Evolutionary conservation across 441 rosid genomes (phyloP).

Genomic region (Cnidoscolus chayamansa): DNA sequence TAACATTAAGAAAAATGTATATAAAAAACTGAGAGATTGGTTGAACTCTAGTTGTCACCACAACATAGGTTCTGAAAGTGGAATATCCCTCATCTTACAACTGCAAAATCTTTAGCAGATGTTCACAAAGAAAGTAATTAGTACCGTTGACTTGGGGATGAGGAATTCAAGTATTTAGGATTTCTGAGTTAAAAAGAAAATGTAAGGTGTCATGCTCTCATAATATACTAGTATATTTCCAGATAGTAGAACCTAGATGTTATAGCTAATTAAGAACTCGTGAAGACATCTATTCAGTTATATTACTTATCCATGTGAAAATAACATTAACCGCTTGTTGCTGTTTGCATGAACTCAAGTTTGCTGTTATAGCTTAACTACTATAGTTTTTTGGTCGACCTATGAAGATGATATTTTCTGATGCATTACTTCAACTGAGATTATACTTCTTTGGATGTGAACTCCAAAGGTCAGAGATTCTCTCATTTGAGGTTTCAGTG

Average conservation of each 20-base stretch:
- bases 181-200: background rate
- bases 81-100: slow-evolving; percentile 3
- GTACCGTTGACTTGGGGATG: background rate
- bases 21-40: background rate
- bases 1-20: background rate
- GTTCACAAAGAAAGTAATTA: background rate
- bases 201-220: background rate
- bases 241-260: slow-evolving; percentile 1
- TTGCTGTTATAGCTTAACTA: background rate
- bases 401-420: background rate
- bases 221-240: background rate
- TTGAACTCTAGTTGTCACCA: background rate
- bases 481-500: background rate
- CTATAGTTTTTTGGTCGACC: background rate
- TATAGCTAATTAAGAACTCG: background rate
- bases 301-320: background rate
- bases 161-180: background rate
- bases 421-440: background rate
- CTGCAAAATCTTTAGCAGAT: background rate
- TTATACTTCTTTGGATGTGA: background rate
- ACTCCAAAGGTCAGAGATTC: background rate
- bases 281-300: background rate
- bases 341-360: background rate
- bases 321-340: background rate
- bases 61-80: background rate